Conservation (phyloP, 148 eudicot genomes). For the Amaranthus cruentus region DNA sequence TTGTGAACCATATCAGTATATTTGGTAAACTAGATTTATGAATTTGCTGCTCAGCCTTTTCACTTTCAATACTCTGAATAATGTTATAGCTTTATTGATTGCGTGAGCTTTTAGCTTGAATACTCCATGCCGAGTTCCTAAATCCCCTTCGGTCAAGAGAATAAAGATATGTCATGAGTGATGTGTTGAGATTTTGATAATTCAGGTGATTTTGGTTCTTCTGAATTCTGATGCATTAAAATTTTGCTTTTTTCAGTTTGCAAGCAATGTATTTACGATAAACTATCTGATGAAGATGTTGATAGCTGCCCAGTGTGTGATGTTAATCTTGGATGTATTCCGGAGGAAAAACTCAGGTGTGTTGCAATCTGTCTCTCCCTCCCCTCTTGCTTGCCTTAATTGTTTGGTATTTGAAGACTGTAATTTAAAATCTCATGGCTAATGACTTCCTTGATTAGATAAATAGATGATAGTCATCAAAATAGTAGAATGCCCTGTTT, state of each 20-base stretch:
- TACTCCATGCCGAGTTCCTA: background rate
- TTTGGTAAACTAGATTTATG: background rate
- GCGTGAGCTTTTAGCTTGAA: background rate
- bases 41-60: background rate
- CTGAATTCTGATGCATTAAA: constrained; percentile 5
- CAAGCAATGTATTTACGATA: constrained; percentile 78
- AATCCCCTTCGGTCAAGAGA: background rate
- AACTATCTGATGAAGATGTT: constrained; percentile 68
- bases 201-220: background rate
- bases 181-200: background rate
- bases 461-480: background rate
- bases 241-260: constrained; percentile 50
- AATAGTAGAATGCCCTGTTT: background rate
- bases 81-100: background rate
- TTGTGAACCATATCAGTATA: background rate
- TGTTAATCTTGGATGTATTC: constrained; percentile 62
- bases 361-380: constrained; percentile 9
- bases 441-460: constrained; percentile 3
- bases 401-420: constrained; percentile 8
- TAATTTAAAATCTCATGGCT: constrained; percentile 4
- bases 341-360: constrained; percentile 85
- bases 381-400: constrained; percentile 2
- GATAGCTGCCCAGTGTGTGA: constrained; percentile 85
- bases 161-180: background rate
- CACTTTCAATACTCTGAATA: no score